Conservation (phyloP, 768 basidiomycete species). For the Boletales sp. region DNA sequence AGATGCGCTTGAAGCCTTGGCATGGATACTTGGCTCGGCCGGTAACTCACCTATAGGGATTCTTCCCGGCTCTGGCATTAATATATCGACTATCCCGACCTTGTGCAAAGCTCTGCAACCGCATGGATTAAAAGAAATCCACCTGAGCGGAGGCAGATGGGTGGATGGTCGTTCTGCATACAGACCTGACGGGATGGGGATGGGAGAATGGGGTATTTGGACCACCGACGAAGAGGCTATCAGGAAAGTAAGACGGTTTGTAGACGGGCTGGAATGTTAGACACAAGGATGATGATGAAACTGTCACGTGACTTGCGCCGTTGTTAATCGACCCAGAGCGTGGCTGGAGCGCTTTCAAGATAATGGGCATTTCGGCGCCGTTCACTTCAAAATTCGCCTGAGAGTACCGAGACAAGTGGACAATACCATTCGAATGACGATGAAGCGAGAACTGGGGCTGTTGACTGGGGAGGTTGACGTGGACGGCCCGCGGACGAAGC, state of each 20-base stretch:
- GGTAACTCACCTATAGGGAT: slow-evolving; percentile 30
- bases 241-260: slow-evolving; percentile 46
- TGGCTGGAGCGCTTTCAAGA: slow-evolving; percentile 28
- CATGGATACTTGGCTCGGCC: slow-evolving; percentile 35
- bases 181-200: slow-evolving; percentile 59
- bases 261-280: slow-evolving; percentile 27
- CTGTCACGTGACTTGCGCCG: slow-evolving; percentile 27
- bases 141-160: slow-evolving; percentile 74
- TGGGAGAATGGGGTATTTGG: slow-evolving; percentile 78
- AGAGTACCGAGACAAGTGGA: slow-evolving; percentile 17
- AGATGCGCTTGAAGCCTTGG: slow-evolving; percentile 40
- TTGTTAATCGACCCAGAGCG: slow-evolving; percentile 14
- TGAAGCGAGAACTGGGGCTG: slow-evolving; percentile 49
- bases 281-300: neutral
- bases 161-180: slow-evolving; percentile 48
- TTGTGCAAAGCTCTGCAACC: slow-evolving; percentile 52
- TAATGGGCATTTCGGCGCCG: slow-evolving; percentile 32
- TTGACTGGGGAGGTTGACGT: slow-evolving; percentile 36
- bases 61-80: slow-evolving; percentile 78
- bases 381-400: slow-evolving; percentile 25
- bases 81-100: slow-evolving; percentile 45
- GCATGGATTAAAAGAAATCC: slow-evolving; percentile 62
- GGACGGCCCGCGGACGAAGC: slow-evolving; percentile 48
- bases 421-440: slow-evolving; percentile 33
- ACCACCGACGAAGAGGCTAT: slow-evolving; percentile 52